Evolutionary conservation across 1,284 basidiomycete genomes (phyloP), one percentile per base, ranked within the genome.

Genomic region (Paramarasmius palmivorus): DNA sequence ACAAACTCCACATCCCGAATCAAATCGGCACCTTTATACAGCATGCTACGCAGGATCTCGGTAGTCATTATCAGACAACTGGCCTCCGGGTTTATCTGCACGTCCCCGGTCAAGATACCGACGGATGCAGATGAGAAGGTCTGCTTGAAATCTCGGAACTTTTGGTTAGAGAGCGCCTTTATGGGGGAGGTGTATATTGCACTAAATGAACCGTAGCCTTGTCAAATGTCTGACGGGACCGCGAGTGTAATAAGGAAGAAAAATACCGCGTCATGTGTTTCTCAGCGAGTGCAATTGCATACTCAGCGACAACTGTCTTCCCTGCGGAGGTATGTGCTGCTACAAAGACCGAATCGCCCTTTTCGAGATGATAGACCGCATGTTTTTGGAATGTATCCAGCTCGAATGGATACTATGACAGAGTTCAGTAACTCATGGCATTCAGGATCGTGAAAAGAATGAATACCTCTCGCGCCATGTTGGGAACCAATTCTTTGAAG

Each of bases 1-100:
- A 99, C 97, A 68, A 98, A 99, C 68, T 99, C 97, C 42, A 99
- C 95, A 69, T 99, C 97, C 42, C 97, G 85, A 63, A 99, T 99
- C 29, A 99, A 78, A 72, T 99, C 97, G 14, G 97, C 97, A 3
- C 97, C 97, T 69, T 97, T 97, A 77, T 98, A 98, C 29, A 98
- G 81, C 97, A 99, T 99, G 68, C 93, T 97, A 61, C 97, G 82
- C 62, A 99, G 70, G 68, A 99, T 99, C 72, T 99, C 97, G n/a
- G 97, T 99, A 8, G 94, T 95, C 94, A 96, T 95, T 59, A 99
- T 93, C 48, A 99, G 77, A 71, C 97, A 99, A 59, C 88, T 93
- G 20, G 93, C 97, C 73, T 99, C 97, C 0, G 97, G 91, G 66
- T 99, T 99, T 69, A 99, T 98, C 71, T 99, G 96, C 9, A 99